Evolutionary conservation across 306 rosid species (phyloP), one percentile per base, ranked within the genome.

Genomic region (Geum urbanum): DNA sequence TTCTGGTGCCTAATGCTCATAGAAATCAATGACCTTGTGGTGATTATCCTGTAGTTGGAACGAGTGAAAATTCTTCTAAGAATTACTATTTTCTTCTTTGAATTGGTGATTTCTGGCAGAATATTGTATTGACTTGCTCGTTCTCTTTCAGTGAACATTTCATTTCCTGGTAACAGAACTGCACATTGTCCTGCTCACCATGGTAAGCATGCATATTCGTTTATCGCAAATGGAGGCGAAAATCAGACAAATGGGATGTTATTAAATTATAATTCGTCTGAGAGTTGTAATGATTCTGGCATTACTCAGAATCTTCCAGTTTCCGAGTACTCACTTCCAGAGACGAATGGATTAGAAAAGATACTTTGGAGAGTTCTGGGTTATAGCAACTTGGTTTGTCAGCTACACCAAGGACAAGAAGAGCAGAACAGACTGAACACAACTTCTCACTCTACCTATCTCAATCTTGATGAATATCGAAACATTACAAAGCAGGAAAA

Each of bases 341-440:
- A 81, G 69, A 75, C 78, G 13, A 73, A 71, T 16, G 76, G 79
- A 45, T 63, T 86, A 78, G 87, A 80, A 58, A 68, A 84, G 67
- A 80, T 83, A 32, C 72, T 86, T 69, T 74, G 79, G 84, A 74
- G 76, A 56, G 79, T 78, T 71, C 76, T 87, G 64, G 96, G 85
- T 43, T 72, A 80, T 74, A 44, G 72, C 48, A 78, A 77, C 68
- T 70, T 87, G 73, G 87, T 86, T 46, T 89, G 97, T 72, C 74
- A 89, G 66, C 16, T 78, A 53, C 79, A 51, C 40, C 69, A 43
- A 66, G 53, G 58, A 40, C 67, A 20, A 48, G 82, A 75, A 69
- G 84, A 77, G 52, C 80, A 75, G 22, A 83, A 69, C 9, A 19
- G 7, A 18, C 22, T 70, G 47, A 54, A 70, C 46, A 81, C 78